phyloP scores from a whole-genome alignment of 768 basidiomycete species.

The Chlorophyllum brunneum region DNA sequence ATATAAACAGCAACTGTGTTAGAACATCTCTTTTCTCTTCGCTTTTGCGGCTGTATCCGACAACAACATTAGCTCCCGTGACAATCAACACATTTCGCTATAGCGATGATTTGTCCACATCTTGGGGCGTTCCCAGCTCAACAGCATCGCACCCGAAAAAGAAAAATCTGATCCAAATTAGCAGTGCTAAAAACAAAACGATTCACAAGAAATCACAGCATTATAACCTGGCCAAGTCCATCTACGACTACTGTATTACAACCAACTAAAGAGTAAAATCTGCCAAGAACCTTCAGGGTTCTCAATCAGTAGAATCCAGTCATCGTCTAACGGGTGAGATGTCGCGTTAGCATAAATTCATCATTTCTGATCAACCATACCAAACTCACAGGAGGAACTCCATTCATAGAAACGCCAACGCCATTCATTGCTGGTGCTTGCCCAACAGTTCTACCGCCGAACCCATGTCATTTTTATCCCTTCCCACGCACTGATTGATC shows the following conservation, averaged over 20 bases:
- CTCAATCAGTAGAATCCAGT: slow-evolving; percentile 49
- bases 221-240: slow-evolving; percentile 16
- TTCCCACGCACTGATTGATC: slow-evolving; percentile 28
- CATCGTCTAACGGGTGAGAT: slow-evolving; percentile 41
- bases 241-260: slow-evolving; percentile 25
- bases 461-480: too few species aligned
- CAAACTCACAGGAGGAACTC: slow-evolving; percentile 59
- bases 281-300: background rate
- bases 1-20: too few species aligned
- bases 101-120: background rate
- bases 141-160: background rate
- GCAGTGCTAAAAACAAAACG: slow-evolving; percentile 22
- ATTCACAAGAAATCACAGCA: slow-evolving; percentile 9
- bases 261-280: slow-evolving; percentile 14
- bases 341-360: background rate
- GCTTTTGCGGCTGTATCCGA: too few species aligned
- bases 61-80: slow-evolving; percentile 2
- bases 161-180: slow-evolving; percentile 24
- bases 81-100: background rate
- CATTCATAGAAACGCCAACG: slow-evolving; percentile 48
- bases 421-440: slow-evolving; percentile 45
- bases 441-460: slow-evolving; percentile 50
- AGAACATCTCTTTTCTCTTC: too few species aligned
- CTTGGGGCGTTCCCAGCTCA: background rate
- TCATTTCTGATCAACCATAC: background rate